Base-by-base conservation (phyloP, 2,329 filamentous ascomycete genomes). In the Cladophialophora carrionii region DNA sequence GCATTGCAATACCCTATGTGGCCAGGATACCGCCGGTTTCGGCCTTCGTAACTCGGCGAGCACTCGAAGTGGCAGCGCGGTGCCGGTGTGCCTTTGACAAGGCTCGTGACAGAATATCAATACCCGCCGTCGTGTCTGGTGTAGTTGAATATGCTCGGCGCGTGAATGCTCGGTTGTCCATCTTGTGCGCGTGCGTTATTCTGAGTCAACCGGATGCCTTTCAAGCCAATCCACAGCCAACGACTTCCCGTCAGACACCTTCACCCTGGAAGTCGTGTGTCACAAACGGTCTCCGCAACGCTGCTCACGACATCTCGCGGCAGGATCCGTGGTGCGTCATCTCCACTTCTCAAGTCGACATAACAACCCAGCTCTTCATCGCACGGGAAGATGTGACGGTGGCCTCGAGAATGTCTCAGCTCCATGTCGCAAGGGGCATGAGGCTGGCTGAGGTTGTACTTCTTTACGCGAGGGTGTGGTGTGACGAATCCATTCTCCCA, bases 361-460 rank as follows among this genome's bases (percentile, higher is more conserved):
- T 43, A 17, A 8, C 17, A 17, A 17, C n/a, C 17, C 37, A 43
- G 17, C 37, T 43, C 37, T 43, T 43, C 4, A 43, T 43, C 37
- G 37, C 37, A 12, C 5, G 22, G 46, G n/a, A 20, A 49, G 46
- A 49, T 20, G n/a, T 49, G n/a, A 20, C 22, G 9, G 20, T 49
- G 5, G n/a, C n/a, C 46, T 49, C 20, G 20, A 17, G 22, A 51
- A 51, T 51, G 48, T 51, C 48, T 51, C 48, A 51, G 24, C 48
- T 51, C 17, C 17, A 43, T 43, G 17, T 7, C 37, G 22, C 22
- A 51, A 26, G 10, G 17, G 48, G 9, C 2, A 51, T 22, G 52
- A 54, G 52, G 52, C 52, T 54, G 52, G 52, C 52, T 54, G 52
- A 54, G 26, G n/a, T 2, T 32, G 52, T n/a, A n/a, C 22, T 17